Conservation (phyloP, 2,329 filamentous ascomycete species). For the Paecilomyces variotii region DNA sequence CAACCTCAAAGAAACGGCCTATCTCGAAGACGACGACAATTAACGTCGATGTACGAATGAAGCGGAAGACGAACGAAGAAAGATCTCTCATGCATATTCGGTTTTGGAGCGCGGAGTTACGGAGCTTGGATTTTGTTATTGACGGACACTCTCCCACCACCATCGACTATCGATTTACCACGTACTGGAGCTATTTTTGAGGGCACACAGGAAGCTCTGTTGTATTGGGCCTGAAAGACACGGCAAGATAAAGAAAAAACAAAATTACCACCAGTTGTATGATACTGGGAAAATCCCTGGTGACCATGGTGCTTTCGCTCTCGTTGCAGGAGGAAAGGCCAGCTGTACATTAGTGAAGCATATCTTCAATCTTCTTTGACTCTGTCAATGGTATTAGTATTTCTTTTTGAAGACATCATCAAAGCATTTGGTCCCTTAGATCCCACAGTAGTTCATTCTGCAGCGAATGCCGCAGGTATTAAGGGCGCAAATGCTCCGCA, state of each 20-base stretch:
- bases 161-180: neutral
- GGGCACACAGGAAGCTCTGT: neutral
- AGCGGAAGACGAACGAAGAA: neutral
- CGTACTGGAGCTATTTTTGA: neutral
- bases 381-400: neutral
- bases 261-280: neutral
- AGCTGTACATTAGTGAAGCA: neutral
- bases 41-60: slow-evolving; percentile 5
- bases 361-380: neutral
- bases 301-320: neutral
- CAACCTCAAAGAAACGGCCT: slow-evolving; percentile 14
- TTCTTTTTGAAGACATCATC: neutral
- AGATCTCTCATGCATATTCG: neutral
- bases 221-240: neutral
- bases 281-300: neutral
- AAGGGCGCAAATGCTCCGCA: too few relatives aligned
- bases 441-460: neutral
- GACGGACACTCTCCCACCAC: neutral
- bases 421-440: neutral
- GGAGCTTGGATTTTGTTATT: slow-evolving; percentile 3
- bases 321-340: neutral
- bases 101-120: slow-evolving; percentile 8
- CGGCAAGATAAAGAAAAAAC: neutral
- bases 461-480: too few relatives aligned
- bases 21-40: slow-evolving; percentile 22